Evolutionary conservation across 2,329 filamentous ascomycete genomes (phyloP).

Genomic region (Venturia carpophila): DNA sequence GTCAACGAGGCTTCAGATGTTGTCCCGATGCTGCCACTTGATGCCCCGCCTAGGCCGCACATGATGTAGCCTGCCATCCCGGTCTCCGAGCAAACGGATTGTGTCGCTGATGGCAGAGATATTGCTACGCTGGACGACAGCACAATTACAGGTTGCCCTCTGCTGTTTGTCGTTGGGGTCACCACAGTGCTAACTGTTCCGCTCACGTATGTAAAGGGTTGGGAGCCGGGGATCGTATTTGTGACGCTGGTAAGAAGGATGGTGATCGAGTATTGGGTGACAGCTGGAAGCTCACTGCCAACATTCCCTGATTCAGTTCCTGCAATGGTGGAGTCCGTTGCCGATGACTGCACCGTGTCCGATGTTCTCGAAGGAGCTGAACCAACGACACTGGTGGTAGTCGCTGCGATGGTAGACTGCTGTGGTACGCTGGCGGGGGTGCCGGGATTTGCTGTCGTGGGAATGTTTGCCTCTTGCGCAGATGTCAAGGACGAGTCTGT

Average conservation of each 20-base stretch:
- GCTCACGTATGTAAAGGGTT: conserved; percentile 4
- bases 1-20: background rate
- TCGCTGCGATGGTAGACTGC: background rate
- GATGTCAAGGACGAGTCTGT: background rate
- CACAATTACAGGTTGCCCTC: conserved; percentile 3
- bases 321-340: background rate
- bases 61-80: conserved; percentile 8
- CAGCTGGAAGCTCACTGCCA: background rate
- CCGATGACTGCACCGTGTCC: background rate
- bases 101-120: background rate
- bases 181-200: conserved; percentile 3
- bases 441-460: background rate
- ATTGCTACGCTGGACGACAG: background rate
- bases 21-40: background rate
- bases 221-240: background rate
- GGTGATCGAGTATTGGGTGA: background rate
- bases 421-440: background rate
- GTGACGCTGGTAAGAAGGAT: background rate
- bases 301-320: background rate
- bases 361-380: background rate
- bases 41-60: background rate
- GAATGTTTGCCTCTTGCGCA: background rate
- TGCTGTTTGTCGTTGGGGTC: conserved; percentile 1
- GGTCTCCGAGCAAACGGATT: background rate
- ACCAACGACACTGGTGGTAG: background rate